These are phyloP conservation scores for Orychophragmus violaceus DNA, from an alignment of 345 rosid genomes.

Conservation along the genomic window DNA sequence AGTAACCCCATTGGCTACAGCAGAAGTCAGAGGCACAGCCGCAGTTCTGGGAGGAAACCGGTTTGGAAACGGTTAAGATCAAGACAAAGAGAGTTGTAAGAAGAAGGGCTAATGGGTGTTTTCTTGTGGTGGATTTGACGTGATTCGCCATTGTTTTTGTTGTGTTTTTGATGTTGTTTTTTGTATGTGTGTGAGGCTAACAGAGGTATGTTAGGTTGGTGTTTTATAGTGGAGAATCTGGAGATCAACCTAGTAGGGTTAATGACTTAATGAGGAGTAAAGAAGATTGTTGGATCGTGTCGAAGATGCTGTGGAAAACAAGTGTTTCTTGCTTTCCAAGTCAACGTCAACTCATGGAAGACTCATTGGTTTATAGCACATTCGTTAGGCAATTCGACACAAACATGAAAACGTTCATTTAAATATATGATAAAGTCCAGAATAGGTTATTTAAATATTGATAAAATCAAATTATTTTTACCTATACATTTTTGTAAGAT, in stretches of 20 bases:
- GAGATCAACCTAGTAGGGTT: background rate
- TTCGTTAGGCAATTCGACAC: background rate
- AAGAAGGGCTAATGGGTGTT: background rate
- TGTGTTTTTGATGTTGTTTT: background rate
- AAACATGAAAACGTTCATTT: background rate
- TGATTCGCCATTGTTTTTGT: conserved; percentile 1
- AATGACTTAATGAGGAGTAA: background rate
- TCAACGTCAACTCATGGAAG: conserved; percentile 16
- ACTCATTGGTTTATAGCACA: background rate
- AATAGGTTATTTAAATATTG: background rate
- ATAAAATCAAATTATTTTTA: no score
- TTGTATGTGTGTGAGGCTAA: background rate
- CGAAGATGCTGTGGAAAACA: conserved; percentile 3
- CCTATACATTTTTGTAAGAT: background rate
- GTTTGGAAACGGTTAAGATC: conserved; percentile 12
- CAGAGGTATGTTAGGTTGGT: background rate
- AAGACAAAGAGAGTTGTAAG: conserved; percentile 13
- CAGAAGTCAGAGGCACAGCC: conserved; percentile 40
- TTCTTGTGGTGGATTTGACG: conserved; percentile 9
- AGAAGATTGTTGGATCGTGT: conserved; percentile 13
- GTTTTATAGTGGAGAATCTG: conserved; percentile 3
- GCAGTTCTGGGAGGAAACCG: conserved; percentile 23
- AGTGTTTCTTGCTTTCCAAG: conserved; percentile 3
- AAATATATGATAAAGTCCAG: background rate
- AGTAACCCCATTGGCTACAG: conserved; percentile 38